Evolutionary conservation across 129 eudicot genomes (phyloP).

Genomic region (Chrysanthemum seticuspe): DNA sequence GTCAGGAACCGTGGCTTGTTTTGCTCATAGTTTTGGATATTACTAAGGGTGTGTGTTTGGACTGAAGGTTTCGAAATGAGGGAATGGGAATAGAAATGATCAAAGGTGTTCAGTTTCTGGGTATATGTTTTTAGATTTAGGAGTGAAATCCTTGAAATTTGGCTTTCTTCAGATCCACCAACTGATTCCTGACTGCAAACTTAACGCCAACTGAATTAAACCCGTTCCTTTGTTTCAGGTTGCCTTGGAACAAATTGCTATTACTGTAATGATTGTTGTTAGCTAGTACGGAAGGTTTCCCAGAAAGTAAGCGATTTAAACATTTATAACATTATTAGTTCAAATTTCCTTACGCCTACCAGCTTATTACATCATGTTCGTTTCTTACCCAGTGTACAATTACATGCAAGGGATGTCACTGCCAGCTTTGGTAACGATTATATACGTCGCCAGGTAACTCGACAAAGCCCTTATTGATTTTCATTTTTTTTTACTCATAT

Average conservation of each 20-base stretch:
- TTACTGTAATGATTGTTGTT: constrained; percentile 83
- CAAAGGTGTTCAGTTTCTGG: no score
- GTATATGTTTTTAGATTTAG: no score
- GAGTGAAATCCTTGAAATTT: no score
- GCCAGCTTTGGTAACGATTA: constrained; percentile 88
- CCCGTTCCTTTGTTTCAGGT: constrained; percentile 41
- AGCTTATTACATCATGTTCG: neutral
- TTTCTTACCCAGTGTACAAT: constrained; percentile 59
- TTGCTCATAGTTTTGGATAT: no score
- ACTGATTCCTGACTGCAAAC: neutral
- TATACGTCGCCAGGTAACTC: constrained; percentile 68
- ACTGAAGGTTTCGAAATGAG: no score
- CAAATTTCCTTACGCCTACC: neutral
- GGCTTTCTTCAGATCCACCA: no score
- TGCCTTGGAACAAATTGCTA: constrained; percentile 84
- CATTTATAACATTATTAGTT: neutral
- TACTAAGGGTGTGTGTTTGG: no score
- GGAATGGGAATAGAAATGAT: no score
- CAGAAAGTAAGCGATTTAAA: constrained; percentile 42
- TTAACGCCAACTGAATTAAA: neutral
- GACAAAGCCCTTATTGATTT: neutral
- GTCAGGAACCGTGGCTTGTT: no score
- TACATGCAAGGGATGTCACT: constrained; percentile 71
- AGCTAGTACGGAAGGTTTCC: constrained; percentile 81
- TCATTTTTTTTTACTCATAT: neutral